Evolutionary conservation across 2,329 filamentous ascomycete genomes (phyloP).

Genomic region (Phaeoacremonium minimum): DNA sequence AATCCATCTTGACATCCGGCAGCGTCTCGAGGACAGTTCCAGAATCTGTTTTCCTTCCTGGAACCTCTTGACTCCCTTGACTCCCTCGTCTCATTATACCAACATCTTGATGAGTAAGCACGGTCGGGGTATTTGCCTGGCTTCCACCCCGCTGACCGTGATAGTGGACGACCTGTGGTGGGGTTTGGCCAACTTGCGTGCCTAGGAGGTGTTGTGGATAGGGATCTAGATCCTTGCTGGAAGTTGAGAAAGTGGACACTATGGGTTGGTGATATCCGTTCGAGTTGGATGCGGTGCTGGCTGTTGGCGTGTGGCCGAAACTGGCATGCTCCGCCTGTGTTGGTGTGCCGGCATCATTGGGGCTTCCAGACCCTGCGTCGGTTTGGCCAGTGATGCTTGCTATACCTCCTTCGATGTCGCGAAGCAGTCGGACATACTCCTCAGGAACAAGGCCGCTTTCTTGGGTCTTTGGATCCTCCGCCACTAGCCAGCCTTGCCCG

Average conservation of each 20-base stretch:
- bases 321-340: conserved; percentile 54
- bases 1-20: conserved; percentile 29
- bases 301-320: conserved; percentile 42
- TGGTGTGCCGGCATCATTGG: conserved; percentile 55
- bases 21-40: conserved; percentile 33
- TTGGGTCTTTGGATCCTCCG: conserved; percentile 88
- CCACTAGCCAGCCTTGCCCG: conserved; percentile 95
- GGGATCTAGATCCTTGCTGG: conserved; percentile 64
- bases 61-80: conserved; percentile 30
- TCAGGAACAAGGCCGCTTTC: conserved; percentile 95
- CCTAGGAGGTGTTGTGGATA: conserved; percentile 64
- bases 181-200: conserved; percentile 56
- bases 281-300: conserved; percentile 31
- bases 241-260: conserved; percentile 66
- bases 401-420: conserved; percentile 89
- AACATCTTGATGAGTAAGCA: conserved; percentile 45
- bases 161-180: conserved; percentile 64
- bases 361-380: conserved; percentile 45
- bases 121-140: conserved; percentile 60
- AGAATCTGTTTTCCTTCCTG: conserved; percentile 30
- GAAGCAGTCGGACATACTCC: conserved; percentile 87
- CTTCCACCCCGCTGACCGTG: conserved; percentile 65
- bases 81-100: conserved; percentile 42
- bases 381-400: conserved; percentile 64
- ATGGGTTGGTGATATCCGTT: conserved; percentile 67